Evolutionary conservation across 306 rosid species (phyloP), one percentile per base, ranked within the genome.

Genomic region (Cicer pinnatifidum): DNA sequence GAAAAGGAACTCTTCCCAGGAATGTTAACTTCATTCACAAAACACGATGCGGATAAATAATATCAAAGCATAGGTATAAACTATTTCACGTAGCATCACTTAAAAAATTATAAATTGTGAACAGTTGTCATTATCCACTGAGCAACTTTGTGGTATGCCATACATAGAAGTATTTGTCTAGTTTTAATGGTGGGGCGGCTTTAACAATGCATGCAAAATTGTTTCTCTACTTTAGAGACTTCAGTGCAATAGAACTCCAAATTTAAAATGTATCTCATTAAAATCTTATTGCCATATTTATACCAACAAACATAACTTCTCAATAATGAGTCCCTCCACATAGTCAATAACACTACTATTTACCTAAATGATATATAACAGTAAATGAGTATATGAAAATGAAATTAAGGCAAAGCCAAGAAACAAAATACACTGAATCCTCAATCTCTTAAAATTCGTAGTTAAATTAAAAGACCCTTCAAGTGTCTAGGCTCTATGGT

Each of bases 41-140:
- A 20, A 43, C n/a, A 33, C 12, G 13, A 17, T 3, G 4, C 59
- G 37, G 16, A 13, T 58, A 72, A 71, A 20, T 17, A 71, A 71
- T 28, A 28, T 4, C 77, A 57, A 43, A 12, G 37, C 35, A 8
- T 15, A 59, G 47, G 19, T 59, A 10, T 11, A 60, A 23, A 23
- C 20, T 13, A n/a, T 71, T 41, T 11, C 54, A 41, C 56, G n/a
- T 15, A 58, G 23, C 46, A 45, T 47, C 48, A n/a, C 33, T 53
- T 33, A 43, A n/a, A 72, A 57, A 58, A 15, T 2, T 17, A 70
- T 2, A 13, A 19, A 15, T 58, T 23, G 67, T 23, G 41, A 9
- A 12, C 41, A 19, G 33, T 51, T 71, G 20, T 41, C 58, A 9
- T 43, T 41, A 20, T 28, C 75, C 82, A 60, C 46, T 61, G 50